phyloP scores from a whole-genome alignment of 805 yeast genomes.

The Alloascoidea hylecoeti region DNA sequence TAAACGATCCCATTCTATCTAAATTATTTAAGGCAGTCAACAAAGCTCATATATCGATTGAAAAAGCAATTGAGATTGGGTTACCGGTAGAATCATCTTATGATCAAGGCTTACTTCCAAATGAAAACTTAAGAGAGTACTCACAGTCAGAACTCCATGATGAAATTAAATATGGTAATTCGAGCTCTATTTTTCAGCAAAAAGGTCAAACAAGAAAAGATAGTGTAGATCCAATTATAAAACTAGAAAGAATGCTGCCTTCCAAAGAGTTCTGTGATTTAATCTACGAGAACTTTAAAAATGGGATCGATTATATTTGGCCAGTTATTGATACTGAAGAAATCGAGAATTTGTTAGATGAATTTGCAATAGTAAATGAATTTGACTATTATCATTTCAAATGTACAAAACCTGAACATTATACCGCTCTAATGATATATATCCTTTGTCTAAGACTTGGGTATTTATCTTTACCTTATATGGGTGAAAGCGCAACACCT shows the following conservation, averaged over 20 bases:
- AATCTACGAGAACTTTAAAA: not conserved
- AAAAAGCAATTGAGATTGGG: too few species aligned
- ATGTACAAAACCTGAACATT: not conserved
- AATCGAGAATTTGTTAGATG: not conserved
- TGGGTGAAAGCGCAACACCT: not conserved
- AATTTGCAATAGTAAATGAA: not conserved
- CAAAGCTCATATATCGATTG: not conserved
- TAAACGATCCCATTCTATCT: slow-evolving; percentile 23
- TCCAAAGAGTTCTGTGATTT: not conserved
- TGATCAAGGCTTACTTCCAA: not conserved
- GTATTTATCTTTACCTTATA: not conserved
- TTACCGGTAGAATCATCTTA: too few species aligned
- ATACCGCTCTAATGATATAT: not conserved
- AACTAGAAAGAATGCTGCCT: not conserved
- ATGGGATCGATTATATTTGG: not conserved
- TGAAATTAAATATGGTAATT: not conserved
- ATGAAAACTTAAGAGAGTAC: not conserved
- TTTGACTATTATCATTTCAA: not conserved
- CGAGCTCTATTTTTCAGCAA: not conserved
- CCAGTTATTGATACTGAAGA: not conserved
- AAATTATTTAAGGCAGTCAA: too few species aligned
- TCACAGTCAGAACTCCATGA: too few species aligned
- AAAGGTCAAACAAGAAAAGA: not conserved
- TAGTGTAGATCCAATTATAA: not conserved
- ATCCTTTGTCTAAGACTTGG: not conserved